phyloP scores from a whole-genome alignment of 2,329 filamentous ascomycete genomes.

The Dendrostoma leiphaemia region DNA sequence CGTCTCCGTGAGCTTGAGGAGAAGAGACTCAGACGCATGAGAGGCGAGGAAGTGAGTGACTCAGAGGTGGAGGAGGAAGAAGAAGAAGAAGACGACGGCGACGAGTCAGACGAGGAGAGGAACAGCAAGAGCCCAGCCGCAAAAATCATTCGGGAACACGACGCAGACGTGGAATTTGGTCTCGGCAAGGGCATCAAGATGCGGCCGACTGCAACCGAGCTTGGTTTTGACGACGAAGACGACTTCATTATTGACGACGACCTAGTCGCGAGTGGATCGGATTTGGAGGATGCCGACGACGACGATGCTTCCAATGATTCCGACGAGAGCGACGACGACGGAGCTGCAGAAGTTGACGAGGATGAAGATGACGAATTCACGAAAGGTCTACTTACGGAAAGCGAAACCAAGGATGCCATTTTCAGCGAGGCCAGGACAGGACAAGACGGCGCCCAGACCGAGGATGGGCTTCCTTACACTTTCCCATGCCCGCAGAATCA shows the following conservation, averaged over 20 bases:
- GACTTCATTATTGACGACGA: constrained; percentile 91
- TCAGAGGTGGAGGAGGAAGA: constrained; percentile 57
- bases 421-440: constrained; percentile 47
- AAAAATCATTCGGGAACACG: constrained; percentile 24
- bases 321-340: constrained; percentile 45
- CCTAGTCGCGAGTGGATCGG: constrained; percentile 78
- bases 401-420: constrained; percentile 52
- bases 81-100: constrained; percentile 36
- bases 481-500: constrained; percentile 82
- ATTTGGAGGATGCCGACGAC: constrained; percentile 53
- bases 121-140: constrained; percentile 31
- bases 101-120: constrained; percentile 31
- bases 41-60: constrained; percentile 69
- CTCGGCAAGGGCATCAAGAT: constrained; percentile 58
- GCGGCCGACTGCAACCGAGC: constrained; percentile 55
- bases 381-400: constrained; percentile 61
- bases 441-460: constrained; percentile 37
- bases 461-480: constrained; percentile 71
- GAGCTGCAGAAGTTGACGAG: constrained; percentile 32
- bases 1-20: constrained; percentile 79
- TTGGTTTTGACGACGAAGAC: constrained; percentile 88
- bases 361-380: constrained; percentile 69
- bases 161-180: constrained; percentile 56
- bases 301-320: constrained; percentile 47
- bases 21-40: constrained; percentile 81